Conservation (phyloP, 768 basidiomycete species). For the Rhodosporidiobolus sp. region DNA sequence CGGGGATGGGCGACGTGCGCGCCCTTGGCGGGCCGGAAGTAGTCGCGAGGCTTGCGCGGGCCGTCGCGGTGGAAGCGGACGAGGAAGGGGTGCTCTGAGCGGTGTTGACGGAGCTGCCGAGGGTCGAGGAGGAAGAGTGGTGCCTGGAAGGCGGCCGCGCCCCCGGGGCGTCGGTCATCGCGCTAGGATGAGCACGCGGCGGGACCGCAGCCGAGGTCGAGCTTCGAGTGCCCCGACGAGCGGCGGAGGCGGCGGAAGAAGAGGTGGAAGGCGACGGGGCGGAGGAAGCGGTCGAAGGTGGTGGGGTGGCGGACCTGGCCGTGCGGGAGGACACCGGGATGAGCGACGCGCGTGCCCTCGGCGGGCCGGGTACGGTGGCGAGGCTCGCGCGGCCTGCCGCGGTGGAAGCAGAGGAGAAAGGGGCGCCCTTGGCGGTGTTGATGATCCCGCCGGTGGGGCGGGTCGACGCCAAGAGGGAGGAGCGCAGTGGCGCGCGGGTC, state of each 20-base stretch:
- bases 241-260: background rate
- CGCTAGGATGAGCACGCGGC: background rate
- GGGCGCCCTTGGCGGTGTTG: background rate
- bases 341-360: background rate
- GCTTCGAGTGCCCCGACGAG: background rate
- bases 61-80: no score
- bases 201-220: background rate
- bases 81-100: no score
- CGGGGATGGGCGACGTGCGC: no score
- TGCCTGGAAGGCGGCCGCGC: no score
- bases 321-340: background rate
- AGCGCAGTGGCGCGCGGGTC: background rate
- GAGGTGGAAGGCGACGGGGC: no score
- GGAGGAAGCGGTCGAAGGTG: background rate
- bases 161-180: no score
- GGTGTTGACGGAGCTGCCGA: no score
- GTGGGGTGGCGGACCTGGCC: background rate
- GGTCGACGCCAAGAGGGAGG: background rate
- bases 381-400: background rate
- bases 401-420: background rate
- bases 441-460: slow-evolving; percentile 1
- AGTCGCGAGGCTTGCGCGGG: no score
- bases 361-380: background rate
- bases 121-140: no score
- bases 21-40: no score